phyloP scores from a whole-genome alignment of 1,284 basidiomycete species.

The Pterula multifida region DNA sequence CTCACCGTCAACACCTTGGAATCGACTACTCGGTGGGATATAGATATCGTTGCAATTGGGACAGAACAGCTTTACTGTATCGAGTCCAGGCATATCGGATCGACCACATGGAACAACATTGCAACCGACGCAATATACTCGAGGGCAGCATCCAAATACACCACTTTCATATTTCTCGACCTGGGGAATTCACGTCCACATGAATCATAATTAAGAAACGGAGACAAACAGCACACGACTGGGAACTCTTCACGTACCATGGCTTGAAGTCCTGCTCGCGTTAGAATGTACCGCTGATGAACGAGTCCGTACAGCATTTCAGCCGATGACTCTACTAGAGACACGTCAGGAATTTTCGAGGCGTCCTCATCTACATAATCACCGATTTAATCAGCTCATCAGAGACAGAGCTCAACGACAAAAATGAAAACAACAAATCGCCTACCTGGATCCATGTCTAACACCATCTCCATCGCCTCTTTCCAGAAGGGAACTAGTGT shows the following conservation, averaged over 20 bases:
- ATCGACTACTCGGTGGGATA: conserved; percentile 88
- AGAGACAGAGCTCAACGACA: conserved; percentile 5
- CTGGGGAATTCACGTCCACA: conserved; percentile 30
- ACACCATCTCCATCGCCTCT: conserved; percentile 99
- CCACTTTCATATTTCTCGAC: conserved; percentile 93
- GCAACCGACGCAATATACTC: conserved; percentile 86
- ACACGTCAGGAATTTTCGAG: conserved; percentile 86
- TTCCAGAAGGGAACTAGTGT: conserved; percentile 98
- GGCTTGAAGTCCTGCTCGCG: conserved; percentile 83
- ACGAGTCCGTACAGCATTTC: conserved; percentile 97
- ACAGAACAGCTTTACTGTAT: conserved; percentile 98
- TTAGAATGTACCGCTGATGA: conserved; percentile 95
- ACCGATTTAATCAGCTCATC: conserved; percentile 10
- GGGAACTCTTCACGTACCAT: too few relatives aligned
- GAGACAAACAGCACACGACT: conserved; percentile 11
- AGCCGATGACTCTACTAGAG: conserved; percentile 95
- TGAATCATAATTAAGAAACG: conserved; percentile 8
- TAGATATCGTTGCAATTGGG: conserved; percentile 98
- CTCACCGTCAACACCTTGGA: conserved; percentile 91
- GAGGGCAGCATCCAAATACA: conserved; percentile 90
- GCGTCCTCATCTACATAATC: conserved; percentile 73
- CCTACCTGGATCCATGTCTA: conserved; percentile 97
- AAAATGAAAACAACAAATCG: conserved; percentile 13
- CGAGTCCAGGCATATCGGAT: conserved; percentile 93
- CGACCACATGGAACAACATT: conserved; percentile 94